These are phyloP conservation scores for Diutina neorugosa DNA, from an alignment of 1,139 yeast species.

Conservation along the genomic window DNA sequence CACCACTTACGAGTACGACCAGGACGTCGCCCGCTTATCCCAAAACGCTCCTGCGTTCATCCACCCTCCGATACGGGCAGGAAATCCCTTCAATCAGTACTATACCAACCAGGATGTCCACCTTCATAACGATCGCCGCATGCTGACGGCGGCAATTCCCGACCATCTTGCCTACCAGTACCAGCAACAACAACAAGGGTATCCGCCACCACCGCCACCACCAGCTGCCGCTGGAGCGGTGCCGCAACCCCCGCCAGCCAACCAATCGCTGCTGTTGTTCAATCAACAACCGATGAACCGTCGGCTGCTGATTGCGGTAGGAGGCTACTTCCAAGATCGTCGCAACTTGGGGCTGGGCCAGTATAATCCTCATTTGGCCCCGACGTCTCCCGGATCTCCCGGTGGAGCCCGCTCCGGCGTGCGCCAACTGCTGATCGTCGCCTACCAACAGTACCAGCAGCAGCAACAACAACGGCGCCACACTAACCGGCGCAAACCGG, in stretches of 20 bases:
- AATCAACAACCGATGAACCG: neutral
- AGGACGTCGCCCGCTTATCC: slow-evolving; percentile 14
- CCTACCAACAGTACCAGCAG: neutral
- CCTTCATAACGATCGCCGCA: slow-evolving; percentile 24
- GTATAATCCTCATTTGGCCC: neutral
- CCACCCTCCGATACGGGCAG: slow-evolving; percentile 37
- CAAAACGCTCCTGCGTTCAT: slow-evolving; percentile 16
- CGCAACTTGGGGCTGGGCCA: neutral
- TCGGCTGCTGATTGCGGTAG: slow-evolving; percentile 3
- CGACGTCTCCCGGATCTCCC: neutral
- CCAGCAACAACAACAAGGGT: neutral
- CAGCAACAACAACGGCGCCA: slow-evolving; percentile 6
- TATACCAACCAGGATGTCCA: slow-evolving; percentile 29
- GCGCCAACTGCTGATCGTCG: slow-evolving; percentile 2
- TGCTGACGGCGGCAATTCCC: slow-evolving; percentile 24
- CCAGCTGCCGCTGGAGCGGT: neutral
- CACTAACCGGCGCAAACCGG: slow-evolving; percentile 16
- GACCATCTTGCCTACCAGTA: slow-evolving; percentile 1
- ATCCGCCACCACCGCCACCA: neutral
- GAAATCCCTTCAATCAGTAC: slow-evolving; percentile 34
- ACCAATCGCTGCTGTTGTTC: neutral
- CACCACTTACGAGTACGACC: slow-evolving; percentile 32
- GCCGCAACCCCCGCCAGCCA: neutral
- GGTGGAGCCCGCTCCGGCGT: neutral
- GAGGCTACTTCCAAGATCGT: slow-evolving; percentile 3